Base-by-base conservation (phyloP, 176 grass and related monocot species). In the Aegilops sharonensis region DNA sequence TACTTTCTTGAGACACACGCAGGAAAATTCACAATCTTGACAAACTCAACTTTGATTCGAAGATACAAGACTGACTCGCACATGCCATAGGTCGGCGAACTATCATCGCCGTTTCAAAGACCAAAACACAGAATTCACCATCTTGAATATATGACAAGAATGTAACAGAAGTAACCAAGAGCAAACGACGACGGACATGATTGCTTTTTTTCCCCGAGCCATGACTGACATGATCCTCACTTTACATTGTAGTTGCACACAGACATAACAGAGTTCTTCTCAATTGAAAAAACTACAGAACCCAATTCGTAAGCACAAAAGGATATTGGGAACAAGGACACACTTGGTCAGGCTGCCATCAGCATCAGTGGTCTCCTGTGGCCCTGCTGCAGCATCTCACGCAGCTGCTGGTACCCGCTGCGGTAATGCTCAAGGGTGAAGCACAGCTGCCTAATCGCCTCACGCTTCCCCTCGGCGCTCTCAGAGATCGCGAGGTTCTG, bases 361-460 rank as follows among this genome's bases (percentile, higher is more conserved):
- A 94, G 4, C 27, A 8, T 80, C 40, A 80, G 25, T 30, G 83
- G 90, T 64, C 90, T 85, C 90, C 84, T 98, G 54, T 98, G 86
- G 13, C 85, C 92, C 43, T 90, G 91, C 61, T 90, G 91, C 68
- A 98, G 74, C 74, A 95, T 66, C 66, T 94, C 85, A 54, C 88
- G 39, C 64, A 98, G 90, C 81, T 96, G 59, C 78, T 88, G 84
- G 84, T 98, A 96, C 5, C 85, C 89, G 11, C 90, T 91, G 11
- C 94, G 89, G 77, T 96, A 96, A 87, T 99, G 94, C 47, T 99
- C 97, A 64, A 96, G 80, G 24, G 97, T 92, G 84, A 96, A 92
- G 90, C 97, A 96, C 15, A 96, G 85, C 69, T 99, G 97, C 70
- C 97, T 96, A 65, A 96, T 99, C 3, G 92, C 97, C 83, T 96